Base-by-base conservation (phyloP, 805 yeast species). In the Candida tibetensis region DNA sequence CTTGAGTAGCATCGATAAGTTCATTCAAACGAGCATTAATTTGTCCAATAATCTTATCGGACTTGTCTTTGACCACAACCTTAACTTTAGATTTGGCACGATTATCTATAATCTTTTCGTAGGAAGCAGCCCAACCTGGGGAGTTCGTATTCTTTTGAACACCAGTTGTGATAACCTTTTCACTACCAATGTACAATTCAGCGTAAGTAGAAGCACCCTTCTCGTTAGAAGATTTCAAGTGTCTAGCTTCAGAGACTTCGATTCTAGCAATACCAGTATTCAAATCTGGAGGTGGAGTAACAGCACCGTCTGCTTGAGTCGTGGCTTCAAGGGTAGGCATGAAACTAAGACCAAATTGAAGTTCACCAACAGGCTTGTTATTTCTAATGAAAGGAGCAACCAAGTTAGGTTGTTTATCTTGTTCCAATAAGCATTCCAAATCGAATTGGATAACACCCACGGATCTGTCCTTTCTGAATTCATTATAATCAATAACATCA, bases 191-290 rank as follows among this genome's bases (percentile, higher is more conserved):
- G 52, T 72, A 77, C 32, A 91, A 50, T 54, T 90, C 95, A 26
- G 82, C 87, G 59, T 71, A 85, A 1, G 89, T 69, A 4, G 85
- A 64, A 5, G 75, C 66, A 2, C 55, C 53, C 47, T 79, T 78
- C 17, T 77, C 79, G 19, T 74, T 77, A 17, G 49, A 43, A 30
- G 61, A 44, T 40, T 57, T 63, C 58, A 71, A 69, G 40, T 71
- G 77, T 64, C 87, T 78, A 17, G 85, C 82, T 48, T 79, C 85
- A 21, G 68, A 55, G 33, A 86, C 62, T 42, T 81, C 83, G 48
- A 91, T 65, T 52, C 81, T 74, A 15, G 83, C 79, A 51, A 95
- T 81, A 73, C 99, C 99, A 12, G 97, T 88, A 64, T 91, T 91
- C 58, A 87, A 77, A 48, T 88, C 96, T 31, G 96, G 96, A 32